A percentile compares a stretch with the other conserved stretches of the same genome.
Evolutionary conservation across 129 eudicot species (phyloP).

Genomic region (Pseudognaphalium luteoalbum): DNA sequence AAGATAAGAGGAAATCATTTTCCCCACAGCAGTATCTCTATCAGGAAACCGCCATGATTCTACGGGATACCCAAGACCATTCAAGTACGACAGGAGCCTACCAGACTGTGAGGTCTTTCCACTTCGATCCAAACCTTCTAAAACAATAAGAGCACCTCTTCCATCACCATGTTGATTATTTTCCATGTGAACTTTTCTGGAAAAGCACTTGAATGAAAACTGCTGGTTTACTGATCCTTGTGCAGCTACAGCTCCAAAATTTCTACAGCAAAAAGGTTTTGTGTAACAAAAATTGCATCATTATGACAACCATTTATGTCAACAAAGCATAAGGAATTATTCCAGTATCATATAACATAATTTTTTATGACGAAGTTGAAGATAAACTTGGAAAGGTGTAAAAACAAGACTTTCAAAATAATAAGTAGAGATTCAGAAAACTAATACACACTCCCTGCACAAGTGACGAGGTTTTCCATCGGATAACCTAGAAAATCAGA

Average conservation of each 20-base stretch:
- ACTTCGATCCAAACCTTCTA: too few species aligned
- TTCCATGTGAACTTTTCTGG: constrained; percentile 55
- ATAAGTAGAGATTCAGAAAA: constrained; percentile 1
- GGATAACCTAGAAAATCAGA: not conserved
- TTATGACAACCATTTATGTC: not conserved
- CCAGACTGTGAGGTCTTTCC: too few species aligned
- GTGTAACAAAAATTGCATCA: constrained; percentile 1
- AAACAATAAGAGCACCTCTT: too few species aligned
- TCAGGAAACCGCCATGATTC: too few species aligned
- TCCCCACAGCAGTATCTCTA: too few species aligned
- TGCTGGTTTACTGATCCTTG: constrained; percentile 30
- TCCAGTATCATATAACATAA: not conserved
- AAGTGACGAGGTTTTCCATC: not conserved
- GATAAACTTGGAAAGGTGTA: not conserved
- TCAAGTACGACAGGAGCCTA: too few species aligned
- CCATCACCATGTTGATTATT: too few species aligned
- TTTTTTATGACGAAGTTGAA: not conserved
- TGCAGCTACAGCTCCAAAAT: constrained; percentile 32
- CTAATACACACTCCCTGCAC: not conserved
- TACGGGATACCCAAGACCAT: too few species aligned
- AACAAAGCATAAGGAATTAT: not conserved
- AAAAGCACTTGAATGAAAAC: constrained; percentile 40
- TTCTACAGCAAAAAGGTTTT: constrained; percentile 27
- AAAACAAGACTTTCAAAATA: not conserved
- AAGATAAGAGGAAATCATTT: too few species aligned